Evolutionary conservation across 108 stramenopile species (phyloP).

Genomic region (Chaetoceros tenuissimus): DNA sequence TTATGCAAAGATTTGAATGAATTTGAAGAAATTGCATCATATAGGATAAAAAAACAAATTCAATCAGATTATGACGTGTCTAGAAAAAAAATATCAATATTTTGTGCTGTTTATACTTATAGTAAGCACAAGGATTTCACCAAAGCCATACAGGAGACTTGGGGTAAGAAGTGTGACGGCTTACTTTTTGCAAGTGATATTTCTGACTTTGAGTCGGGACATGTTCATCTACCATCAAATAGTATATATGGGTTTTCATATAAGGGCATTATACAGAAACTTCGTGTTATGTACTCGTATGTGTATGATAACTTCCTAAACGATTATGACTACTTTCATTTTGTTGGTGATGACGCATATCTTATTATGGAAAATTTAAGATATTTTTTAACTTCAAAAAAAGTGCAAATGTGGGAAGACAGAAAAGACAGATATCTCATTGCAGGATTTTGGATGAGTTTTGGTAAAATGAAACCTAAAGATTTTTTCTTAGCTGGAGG

Average conservation of each 20-base stretch:
- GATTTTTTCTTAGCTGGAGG: background rate
- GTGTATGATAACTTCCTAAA: slow-evolving; percentile 10
- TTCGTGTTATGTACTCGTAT: background rate
- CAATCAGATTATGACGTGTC: too few species aligned
- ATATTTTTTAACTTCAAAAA: background rate
- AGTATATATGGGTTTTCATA: background rate
- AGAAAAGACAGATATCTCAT: background rate
- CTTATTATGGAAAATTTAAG: slow-evolving; percentile 13
- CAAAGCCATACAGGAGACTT: slow-evolving; percentile 39
- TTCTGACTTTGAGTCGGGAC: background rate
- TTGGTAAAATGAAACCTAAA: background rate
- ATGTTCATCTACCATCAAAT: background rate
- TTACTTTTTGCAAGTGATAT: slow-evolving; percentile 19
- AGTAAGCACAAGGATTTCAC: background rate
- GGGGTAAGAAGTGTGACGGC: slow-evolving; percentile 63
- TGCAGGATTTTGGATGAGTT: background rate
- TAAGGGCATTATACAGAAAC: background rate
- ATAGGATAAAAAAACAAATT: too few species aligned
- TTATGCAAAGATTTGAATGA: too few species aligned
- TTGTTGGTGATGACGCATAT: slow-evolving; percentile 19
- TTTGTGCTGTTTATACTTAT: slow-evolving; percentile 8
- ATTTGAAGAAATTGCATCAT: too few species aligned
- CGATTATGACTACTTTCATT: slow-evolving; percentile 14
- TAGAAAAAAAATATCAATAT: background rate
- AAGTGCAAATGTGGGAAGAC: background rate